phyloP scores from a whole-genome alignment of 2,329 filamentous ascomycete species.

The Fusarium praegraminearum region DNA sequence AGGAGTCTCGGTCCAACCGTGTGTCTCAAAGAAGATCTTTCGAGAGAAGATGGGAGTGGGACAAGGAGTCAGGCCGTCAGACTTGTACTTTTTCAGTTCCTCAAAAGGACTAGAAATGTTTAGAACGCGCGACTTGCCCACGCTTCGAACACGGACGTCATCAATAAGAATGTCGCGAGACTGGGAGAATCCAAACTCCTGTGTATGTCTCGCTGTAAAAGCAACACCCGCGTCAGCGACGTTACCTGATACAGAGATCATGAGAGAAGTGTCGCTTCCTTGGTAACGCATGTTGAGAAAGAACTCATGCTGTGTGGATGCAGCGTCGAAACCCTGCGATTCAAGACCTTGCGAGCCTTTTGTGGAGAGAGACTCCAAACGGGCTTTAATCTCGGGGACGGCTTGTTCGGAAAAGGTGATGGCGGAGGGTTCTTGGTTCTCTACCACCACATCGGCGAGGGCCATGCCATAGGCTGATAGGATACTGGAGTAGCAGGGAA shows the following conservation, averaged over 20 bases:
- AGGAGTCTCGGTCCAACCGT: slow-evolving; percentile 45
- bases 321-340: slow-evolving; percentile 53
- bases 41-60: slow-evolving; percentile 38
- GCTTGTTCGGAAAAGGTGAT: slow-evolving; percentile 45
- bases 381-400: slow-evolving; percentile 30
- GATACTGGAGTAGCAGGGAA: slow-evolving; percentile 60
- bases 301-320: slow-evolving; percentile 57
- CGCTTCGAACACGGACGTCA: slow-evolving; percentile 57
- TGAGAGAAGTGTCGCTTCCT: slow-evolving; percentile 58
- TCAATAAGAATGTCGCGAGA: slow-evolving; percentile 57
- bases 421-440: slow-evolving; percentile 55
- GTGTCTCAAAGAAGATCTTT: slow-evolving; percentile 45
- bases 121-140: slow-evolving; percentile 47
- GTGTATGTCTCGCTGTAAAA: slow-evolving; percentile 54
- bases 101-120: slow-evolving; percentile 44
- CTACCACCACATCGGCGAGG: slow-evolving; percentile 59
- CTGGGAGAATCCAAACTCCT: slow-evolving; percentile 58
- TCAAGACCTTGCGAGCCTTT: slow-evolving; percentile 42
- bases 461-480: slow-evolving; percentile 62
- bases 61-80: slow-evolving; percentile 1
- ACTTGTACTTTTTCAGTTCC: slow-evolving; percentile 41
- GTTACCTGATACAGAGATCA: slow-evolving; percentile 49
- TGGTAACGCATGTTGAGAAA: slow-evolving; percentile 61
- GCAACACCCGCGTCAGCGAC: slow-evolving; percentile 49
- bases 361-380: slow-evolving; percentile 42